Percentiles rank a stretch among this genome's conserved stretches.
Evolutionary conservation across 2,329 filamentous ascomycete species (phyloP).

Genomic region (Sporothrix inflata): DNA sequence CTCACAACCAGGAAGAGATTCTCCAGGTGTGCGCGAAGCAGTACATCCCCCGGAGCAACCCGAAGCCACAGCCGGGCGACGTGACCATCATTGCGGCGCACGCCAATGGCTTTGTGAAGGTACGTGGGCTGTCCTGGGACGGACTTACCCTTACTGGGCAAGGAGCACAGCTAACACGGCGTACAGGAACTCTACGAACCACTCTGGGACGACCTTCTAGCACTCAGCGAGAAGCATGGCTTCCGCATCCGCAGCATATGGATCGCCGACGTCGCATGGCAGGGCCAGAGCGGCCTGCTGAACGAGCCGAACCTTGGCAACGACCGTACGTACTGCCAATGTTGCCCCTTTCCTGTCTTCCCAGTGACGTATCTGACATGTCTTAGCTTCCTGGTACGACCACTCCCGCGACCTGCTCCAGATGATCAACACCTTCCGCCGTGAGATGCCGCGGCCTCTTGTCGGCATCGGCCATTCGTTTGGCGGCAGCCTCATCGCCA

Average conservation of each 20-base stretch:
- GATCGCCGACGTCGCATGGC: constrained; percentile 87
- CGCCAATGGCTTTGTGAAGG: constrained; percentile 92
- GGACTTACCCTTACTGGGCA: neutral
- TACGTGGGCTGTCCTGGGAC: constrained; percentile 40
- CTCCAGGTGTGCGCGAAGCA: constrained; percentile 81
- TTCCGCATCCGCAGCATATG: constrained; percentile 80
- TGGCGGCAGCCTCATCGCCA: constrained; percentile 73
- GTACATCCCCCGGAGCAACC: constrained; percentile 77
- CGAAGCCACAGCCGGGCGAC: constrained; percentile 69
- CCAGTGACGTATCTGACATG: constrained; percentile 27
- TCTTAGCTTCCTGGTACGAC: constrained; percentile 79
- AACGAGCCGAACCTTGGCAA: constrained; percentile 80
- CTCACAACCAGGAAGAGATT: constrained; percentile 72
- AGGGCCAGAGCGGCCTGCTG: constrained; percentile 76
- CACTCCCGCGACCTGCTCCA: constrained; percentile 82
- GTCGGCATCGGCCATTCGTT: constrained; percentile 89
- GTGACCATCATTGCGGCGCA: constrained; percentile 85
- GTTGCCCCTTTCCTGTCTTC: neutral
- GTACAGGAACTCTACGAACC: constrained; percentile 82
- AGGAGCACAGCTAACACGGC: neutral
- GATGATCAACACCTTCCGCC: constrained; percentile 81
- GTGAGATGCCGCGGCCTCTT: constrained; percentile 77
- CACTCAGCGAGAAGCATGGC: constrained; percentile 57
- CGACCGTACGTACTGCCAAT: constrained; percentile 66
- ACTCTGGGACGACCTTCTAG: constrained; percentile 80